Conservation (phyloP, 1,284 basidiomycete genomes). For the Veloboletus limbatus region DNA sequence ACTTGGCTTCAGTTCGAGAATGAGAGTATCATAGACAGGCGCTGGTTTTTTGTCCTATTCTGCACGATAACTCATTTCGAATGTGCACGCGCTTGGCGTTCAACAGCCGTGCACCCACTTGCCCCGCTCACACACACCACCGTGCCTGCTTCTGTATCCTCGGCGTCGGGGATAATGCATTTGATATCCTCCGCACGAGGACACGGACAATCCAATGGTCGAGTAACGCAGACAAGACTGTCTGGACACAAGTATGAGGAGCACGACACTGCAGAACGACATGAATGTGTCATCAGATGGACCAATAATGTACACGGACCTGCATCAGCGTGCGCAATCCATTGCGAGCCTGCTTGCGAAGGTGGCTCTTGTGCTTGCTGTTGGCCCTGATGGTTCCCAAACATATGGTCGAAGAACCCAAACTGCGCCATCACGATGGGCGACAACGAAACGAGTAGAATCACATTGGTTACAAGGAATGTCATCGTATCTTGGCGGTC, state of each 20-base stretch:
- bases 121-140: slow-evolving; percentile 58
- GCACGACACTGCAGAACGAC: slow-evolving; percentile 47
- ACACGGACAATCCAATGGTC: slow-evolving; percentile 58
- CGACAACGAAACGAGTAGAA: slow-evolving; percentile 21
- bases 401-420: slow-evolving; percentile 39
- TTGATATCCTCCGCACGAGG: slow-evolving; percentile 58
- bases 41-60: too few species aligned
- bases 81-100: slow-evolving; percentile 39
- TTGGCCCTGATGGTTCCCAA: slow-evolving; percentile 31
- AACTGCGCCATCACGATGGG: slow-evolving; percentile 34
- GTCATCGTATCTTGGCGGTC: slow-evolving; percentile 18
- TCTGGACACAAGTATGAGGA: slow-evolving; percentile 59
- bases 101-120: slow-evolving; percentile 49
- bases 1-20: too few species aligned
- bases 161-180: slow-evolving; percentile 53
- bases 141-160: slow-evolving; percentile 40
- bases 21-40: too few species aligned
- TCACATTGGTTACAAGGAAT: slow-evolving; percentile 1
- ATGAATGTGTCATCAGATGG: background rate
- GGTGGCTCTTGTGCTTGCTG: slow-evolving; percentile 31
- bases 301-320: slow-evolving; percentile 21
- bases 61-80: slow-evolving; percentile 5
- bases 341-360: slow-evolving; percentile 28
- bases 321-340: slow-evolving; percentile 32
- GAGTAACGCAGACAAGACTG: slow-evolving; percentile 55